Evolutionary conservation across 768 basidiomycete species (phyloP).

Genomic region (Leccinum obscurum): DNA sequence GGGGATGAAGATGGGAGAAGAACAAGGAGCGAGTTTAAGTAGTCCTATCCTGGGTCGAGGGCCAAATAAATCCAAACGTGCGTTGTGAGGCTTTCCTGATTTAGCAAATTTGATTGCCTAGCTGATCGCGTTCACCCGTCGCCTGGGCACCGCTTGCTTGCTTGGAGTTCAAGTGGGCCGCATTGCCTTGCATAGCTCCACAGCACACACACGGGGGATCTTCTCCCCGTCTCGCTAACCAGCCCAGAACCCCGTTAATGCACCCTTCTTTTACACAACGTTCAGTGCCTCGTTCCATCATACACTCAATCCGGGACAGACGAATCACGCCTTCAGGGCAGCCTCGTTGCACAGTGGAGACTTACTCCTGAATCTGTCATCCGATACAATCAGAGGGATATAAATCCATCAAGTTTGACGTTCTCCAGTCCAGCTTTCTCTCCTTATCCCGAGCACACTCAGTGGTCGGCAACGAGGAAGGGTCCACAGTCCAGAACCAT

Average conservation of each 20-base stretch:
- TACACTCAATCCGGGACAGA: background rate
- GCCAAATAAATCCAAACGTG: constrained; percentile 34
- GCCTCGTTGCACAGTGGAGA: background rate
- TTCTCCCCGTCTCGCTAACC: background rate
- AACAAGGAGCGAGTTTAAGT: constrained; percentile 30
- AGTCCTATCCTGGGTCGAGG: constrained; percentile 31
- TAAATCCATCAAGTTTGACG: background rate
- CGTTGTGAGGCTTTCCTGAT: constrained; percentile 11
- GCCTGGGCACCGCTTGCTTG: constrained; percentile 18
- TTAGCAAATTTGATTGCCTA: constrained; percentile 6
- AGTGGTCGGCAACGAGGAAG: constrained; percentile 5
- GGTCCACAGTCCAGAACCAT: constrained; percentile 9
- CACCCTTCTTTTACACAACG: background rate
- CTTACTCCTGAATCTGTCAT: background rate
- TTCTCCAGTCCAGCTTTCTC: background rate
- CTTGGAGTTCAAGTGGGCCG: constrained; percentile 10
- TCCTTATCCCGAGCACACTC: background rate
- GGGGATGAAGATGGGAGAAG: constrained; percentile 25
- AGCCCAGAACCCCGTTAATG: constrained; percentile 7
- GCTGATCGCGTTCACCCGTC: constrained; percentile 14
- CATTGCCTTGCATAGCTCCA: constrained; percentile 13
- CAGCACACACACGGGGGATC: background rate
- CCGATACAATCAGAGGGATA: constrained; percentile 1
- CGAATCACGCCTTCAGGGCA: background rate
- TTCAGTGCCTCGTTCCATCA: constrained; percentile 7